Base-by-base conservation (phyloP, 2,329 filamentous ascomycete genomes). In the Phaeosphaeria sp. region DNA sequence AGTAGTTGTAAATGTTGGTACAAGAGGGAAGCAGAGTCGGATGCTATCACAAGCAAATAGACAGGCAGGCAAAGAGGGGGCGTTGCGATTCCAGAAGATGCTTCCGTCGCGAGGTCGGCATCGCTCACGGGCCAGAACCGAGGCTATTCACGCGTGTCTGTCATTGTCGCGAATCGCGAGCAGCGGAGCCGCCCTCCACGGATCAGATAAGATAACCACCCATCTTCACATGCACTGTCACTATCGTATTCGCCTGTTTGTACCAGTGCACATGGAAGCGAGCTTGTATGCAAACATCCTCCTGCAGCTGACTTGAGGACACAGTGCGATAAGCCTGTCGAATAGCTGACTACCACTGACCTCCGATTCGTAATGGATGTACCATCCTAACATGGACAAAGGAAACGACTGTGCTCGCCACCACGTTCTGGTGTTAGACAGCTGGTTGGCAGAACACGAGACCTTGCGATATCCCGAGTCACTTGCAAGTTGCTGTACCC, bases 81-180 rank as follows among this genome's bases (percentile, higher is more conserved):
- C 11, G 30, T 13, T 39, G 51, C 51, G 51, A 21, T 66, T 66
- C 63, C 58, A 62, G 63, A 64, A 66, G 58, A 60, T 66, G 60
- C 63, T 49, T 22, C 39, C 30, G 46, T 49, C 46, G 52, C 46
- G 52, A 55, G 51, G 56, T 51, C 55, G 55, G 49, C 53, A 55
- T 40, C 18, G 11, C 25, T 50, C 33, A 43, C 24, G 42, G 22
- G 21, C 48, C 45, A 48, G 11, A 44, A 25, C 52, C 47, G 46
- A 49, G 46, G 45, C 43, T 46, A 33, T 36, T 36, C 30, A 13
- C 30, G 30, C 30, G 11, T 6, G 30, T 13, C 8, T 36, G 30
- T 36, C 30, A 36, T 36, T 11, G 11, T 30, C 25, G 25, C 25
- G 25, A 30, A 30, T 30, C 25, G 11, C 25, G 25, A 30, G 11